Evolutionary conservation across 2,329 filamentous ascomycete species (phyloP).

Genomic region (Capronia coronata): DNA sequence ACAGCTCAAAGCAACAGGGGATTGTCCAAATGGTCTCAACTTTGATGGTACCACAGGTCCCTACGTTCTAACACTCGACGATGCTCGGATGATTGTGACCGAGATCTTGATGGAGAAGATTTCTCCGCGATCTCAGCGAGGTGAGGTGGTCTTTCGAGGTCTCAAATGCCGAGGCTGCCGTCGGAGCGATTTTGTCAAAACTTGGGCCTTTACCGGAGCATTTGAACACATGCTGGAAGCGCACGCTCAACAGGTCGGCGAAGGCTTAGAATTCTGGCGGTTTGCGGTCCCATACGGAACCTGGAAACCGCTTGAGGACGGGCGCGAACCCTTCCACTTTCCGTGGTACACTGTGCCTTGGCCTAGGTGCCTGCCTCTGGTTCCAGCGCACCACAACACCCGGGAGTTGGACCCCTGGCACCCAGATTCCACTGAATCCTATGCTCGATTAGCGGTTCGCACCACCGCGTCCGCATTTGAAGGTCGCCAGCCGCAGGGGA

Average conservation of each 20-base stretch:
- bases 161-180: constrained; percentile 32
- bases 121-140: constrained; percentile 14
- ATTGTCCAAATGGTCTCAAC: constrained; percentile 20
- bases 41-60: constrained; percentile 20
- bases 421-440: constrained; percentile 21
- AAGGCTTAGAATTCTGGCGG: constrained; percentile 29
- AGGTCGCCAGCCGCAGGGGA: constrained; percentile 11
- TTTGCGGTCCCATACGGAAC: constrained; percentile 16
- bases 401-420: constrained; percentile 29
- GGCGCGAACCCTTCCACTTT: constrained; percentile 16
- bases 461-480: constrained; percentile 2
- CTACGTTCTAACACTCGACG: constrained; percentile 32
- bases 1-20: not conserved
- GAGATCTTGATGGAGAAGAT: constrained; percentile 26
- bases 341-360: constrained; percentile 31
- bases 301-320: constrained; percentile 6
- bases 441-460: constrained; percentile 25
- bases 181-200: constrained; percentile 25
- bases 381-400: constrained; percentile 30
- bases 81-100: constrained; percentile 31
- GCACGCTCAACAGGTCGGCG: constrained; percentile 27
- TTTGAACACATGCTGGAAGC: constrained; percentile 31
- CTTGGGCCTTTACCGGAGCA: constrained; percentile 22
- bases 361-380: constrained; percentile 32
- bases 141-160: constrained; percentile 19